Evolutionary conservation across 495 filamentous ascomycete genomes (phyloP).

Genomic region (Aspergillus incahuasiensis): DNA sequence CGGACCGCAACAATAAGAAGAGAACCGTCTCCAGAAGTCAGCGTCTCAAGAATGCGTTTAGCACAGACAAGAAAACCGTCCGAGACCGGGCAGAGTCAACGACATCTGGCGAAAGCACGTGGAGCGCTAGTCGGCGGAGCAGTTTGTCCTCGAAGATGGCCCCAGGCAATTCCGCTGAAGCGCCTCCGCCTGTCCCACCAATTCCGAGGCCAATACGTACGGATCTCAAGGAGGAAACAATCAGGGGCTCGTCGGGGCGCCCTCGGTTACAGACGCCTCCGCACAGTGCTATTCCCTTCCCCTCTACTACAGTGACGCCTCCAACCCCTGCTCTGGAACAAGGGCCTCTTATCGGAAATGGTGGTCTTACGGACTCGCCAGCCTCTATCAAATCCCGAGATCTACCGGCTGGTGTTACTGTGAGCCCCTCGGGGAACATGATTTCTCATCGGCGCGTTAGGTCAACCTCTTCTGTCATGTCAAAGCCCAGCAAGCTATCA

Average conservation of each 20-base stretch:
- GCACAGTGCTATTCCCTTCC: slow-evolving; percentile 37
- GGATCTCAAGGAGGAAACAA: slow-evolving; percentile 28
- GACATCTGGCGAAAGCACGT: slow-evolving; percentile 29
- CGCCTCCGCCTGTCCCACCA: slow-evolving; percentile 20
- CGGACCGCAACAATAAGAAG: slow-evolving; percentile 29
- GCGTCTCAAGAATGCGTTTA: slow-evolving; percentile 45
- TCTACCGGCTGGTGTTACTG: slow-evolving; percentile 30
- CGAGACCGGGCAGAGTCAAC: slow-evolving; percentile 38
- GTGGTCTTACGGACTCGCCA: slow-evolving; percentile 32
- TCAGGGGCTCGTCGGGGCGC: slow-evolving; percentile 16
- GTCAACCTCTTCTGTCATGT: slow-evolving; percentile 56
- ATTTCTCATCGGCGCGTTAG: slow-evolving; percentile 66
- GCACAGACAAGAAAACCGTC: slow-evolving; percentile 36
- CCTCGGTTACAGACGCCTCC: slow-evolving; percentile 41
- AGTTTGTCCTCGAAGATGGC: slow-evolving; percentile 39
- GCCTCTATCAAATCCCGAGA: slow-evolving; percentile 30
- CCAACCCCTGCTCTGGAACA: slow-evolving; percentile 41
- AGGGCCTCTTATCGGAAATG: slow-evolving; percentile 22
- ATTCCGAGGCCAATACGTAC: slow-evolving; percentile 36
- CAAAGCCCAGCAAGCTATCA: slow-evolving; percentile 85
- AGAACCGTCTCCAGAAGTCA: slow-evolving; percentile 41
- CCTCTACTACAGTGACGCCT: slow-evolving; percentile 51
- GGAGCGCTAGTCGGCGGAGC: slow-evolving; percentile 29
- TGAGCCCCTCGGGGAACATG: slow-evolving; percentile 63
- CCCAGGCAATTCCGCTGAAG: slow-evolving; percentile 22